phyloP scores from a whole-genome alignment of 75 land plant species.

The Cupressus sempervirens region DNA sequence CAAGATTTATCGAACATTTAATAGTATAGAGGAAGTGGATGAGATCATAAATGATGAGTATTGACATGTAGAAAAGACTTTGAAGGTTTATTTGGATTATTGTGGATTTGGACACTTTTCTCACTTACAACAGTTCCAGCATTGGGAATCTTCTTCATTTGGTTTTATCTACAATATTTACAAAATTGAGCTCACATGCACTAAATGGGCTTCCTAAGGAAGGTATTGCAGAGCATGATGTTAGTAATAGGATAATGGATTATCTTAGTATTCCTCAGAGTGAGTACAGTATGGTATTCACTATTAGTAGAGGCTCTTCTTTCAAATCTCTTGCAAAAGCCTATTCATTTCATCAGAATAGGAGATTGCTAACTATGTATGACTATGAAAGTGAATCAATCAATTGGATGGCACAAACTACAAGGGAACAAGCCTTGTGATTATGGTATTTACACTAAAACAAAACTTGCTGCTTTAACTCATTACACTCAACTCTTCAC shows the following conservation, averaged over 20 bases:
- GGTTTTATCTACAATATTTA: conserved; percentile 54
- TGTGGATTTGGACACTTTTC: conserved; percentile 86
- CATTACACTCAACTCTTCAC: no score
- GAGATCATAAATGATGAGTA: conserved; percentile 49
- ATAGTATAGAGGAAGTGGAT: conserved; percentile 39
- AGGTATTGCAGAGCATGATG: conserved; percentile 49
- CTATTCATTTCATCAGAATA: conserved; percentile 62
- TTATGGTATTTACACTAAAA: no score
- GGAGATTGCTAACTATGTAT: conserved; percentile 67
- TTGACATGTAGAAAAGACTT: conserved; percentile 35
- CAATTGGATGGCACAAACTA: conserved; percentile 52
- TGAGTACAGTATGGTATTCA: conserved; percentile 88
- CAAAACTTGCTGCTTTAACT: no score
- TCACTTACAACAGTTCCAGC: conserved; percentile 38
- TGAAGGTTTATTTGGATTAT: conserved; percentile 78
- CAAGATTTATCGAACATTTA: conserved; percentile 45
- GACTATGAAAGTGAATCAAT: conserved; percentile 80
- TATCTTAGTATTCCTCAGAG: conserved; percentile 58
- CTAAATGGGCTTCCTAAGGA: conserved; percentile 38
- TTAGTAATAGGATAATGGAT: conserved; percentile 66
- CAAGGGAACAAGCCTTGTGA: no score
- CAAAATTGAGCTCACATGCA: conserved; percentile 62
- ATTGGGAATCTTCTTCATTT: conserved; percentile 48
- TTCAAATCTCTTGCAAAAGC: conserved; percentile 85
- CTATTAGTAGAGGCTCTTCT: conserved; percentile 73